Evolutionary conservation across 2,329 filamentous ascomycete genomes (phyloP).

Genomic region (Juglanconis oblonga): DNA sequence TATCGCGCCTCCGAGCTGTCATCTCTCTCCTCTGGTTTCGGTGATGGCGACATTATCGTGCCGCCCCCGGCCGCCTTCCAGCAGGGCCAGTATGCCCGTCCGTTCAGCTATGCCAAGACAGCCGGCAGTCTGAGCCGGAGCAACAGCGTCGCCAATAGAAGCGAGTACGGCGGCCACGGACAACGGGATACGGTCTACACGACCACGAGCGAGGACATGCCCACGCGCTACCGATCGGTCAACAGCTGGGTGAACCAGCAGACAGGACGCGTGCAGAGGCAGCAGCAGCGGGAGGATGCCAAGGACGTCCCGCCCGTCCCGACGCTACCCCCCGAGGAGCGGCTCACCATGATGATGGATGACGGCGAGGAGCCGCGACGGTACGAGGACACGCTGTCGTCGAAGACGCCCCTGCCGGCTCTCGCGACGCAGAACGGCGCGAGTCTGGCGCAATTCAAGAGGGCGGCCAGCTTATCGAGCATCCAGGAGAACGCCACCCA

Average conservation of each 20-base stretch:
- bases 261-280: slow-evolving; percentile 49
- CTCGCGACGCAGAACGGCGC: not conserved
- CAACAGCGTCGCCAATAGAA: slow-evolving; percentile 29
- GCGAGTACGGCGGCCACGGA: slow-evolving; percentile 29
- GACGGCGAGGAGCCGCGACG: slow-evolving; percentile 43
- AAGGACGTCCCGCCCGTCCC: slow-evolving; percentile 39
- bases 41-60: slow-evolving; percentile 57
- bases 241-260: slow-evolving; percentile 66
- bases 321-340: slow-evolving; percentile 40
- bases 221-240: slow-evolving; percentile 55
- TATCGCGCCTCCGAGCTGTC: slow-evolving; percentile 51
- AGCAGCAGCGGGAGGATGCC: slow-evolving; percentile 36
- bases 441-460: not conserved
- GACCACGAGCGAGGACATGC: slow-evolving; percentile 49
- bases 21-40: slow-evolving; percentile 63
- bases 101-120: not conserved
- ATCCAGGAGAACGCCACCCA: not conserved
- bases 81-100: slow-evolving; percentile 8
- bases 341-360: slow-evolving; percentile 49
- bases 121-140: slow-evolving; percentile 16
- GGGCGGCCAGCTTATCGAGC: not conserved
- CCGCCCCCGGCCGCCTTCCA: slow-evolving; percentile 29
- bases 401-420: slow-evolving; percentile 1
- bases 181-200: slow-evolving; percentile 52
- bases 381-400: not conserved